Base-by-base conservation (phyloP, 1,284 basidiomycete species). In the Apiotrichum akiyoshidainum region DNA sequence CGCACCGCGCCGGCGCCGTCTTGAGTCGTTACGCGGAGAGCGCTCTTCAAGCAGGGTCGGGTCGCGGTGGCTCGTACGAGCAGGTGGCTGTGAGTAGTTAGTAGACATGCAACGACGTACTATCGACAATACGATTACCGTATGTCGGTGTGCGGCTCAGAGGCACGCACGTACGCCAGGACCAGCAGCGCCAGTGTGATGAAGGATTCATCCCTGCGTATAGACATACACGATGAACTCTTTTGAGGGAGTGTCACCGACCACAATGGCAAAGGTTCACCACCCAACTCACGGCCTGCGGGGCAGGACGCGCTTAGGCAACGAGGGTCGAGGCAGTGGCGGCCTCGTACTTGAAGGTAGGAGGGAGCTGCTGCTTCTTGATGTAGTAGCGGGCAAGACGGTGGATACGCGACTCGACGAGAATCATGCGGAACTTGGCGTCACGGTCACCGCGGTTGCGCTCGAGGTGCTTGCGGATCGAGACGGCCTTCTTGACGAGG, bases 401-500 rank as follows among this genome's bases (percentile, higher is more conserved):
- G 85, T 99, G 95, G 81, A 99, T 97, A 77, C 95, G 87, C 72
- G 92, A 96, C 86, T 99, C 95, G 83, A 98, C 95, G 72, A 97
- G 83, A 83, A 95, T 94, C 75, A 95, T 86, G 78, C 90, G 89
- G 86, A 97, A 98, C 84, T 97, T 97, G 82, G 90, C 92, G 78
- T 83, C 92, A 84, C 91, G 93, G 86, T 97, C 95, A 81, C 94
- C 96, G 78, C 95, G 88, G 90, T 97, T 98, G 74, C 86, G 85
- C 82, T 97, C 92, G 72, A 99, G 87, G 83, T 98, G 95, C 86
- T 98, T 98, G 82, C 95, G 92, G 77, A 99, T 92, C 70, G 90
- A 85, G 78, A 98, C 94, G 79, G 95, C 95, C 87, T 98, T 98
- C 88, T 98, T 98, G 86, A 98, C 89, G 80, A 97, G 88, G 86